Conservation (phyloP, 805 yeast species). For the Saccharomycopsis malanga region DNA sequence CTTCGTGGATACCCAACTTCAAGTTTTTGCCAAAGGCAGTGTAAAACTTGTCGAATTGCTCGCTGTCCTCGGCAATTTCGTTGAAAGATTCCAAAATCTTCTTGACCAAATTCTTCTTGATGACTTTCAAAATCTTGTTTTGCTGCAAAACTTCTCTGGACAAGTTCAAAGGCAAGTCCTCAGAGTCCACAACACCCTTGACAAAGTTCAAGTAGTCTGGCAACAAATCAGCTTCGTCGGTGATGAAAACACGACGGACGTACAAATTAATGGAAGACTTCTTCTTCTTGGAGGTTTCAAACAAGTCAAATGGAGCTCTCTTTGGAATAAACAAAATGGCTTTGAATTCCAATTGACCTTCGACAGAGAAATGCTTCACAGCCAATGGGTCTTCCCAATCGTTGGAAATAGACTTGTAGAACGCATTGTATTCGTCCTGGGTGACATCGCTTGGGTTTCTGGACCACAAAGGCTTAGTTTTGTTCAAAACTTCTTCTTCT, state of each 20-base stretch:
- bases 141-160: conserved; percentile 99
- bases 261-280: conserved; percentile 96
- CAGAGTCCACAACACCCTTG: conserved; percentile 99
- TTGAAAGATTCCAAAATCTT: conserved; percentile 97
- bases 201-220: conserved; percentile 98
- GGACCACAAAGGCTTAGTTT: conserved; percentile 99
- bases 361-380: conserved; percentile 98
- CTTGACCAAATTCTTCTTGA: conserved; percentile 98
- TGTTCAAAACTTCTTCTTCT: conserved; percentile 97
- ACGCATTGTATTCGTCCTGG: conserved; percentile 97
- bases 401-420: conserved; percentile 98
- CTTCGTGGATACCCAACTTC: conserved; percentile 99
- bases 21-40: conserved; percentile 95
- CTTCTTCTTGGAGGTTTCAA: conserved; percentile 94
- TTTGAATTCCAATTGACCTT: conserved; percentile 99
- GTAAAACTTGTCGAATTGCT: conserved; percentile 98
- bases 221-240: conserved; percentile 98
- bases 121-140: conserved; percentile 98
- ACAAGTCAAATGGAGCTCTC: conserved; percentile 98
- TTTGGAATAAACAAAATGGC: conserved; percentile 96
- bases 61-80: conserved; percentile 98
- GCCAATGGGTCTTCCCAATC: conserved; percentile 99
- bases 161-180: conserved; percentile 98
- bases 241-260: conserved; percentile 98
- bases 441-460: conserved; percentile 97